phyloP scores from a whole-genome alignment of 192 early-diverging fungal species.

The Linnemannia exigua region DNA sequence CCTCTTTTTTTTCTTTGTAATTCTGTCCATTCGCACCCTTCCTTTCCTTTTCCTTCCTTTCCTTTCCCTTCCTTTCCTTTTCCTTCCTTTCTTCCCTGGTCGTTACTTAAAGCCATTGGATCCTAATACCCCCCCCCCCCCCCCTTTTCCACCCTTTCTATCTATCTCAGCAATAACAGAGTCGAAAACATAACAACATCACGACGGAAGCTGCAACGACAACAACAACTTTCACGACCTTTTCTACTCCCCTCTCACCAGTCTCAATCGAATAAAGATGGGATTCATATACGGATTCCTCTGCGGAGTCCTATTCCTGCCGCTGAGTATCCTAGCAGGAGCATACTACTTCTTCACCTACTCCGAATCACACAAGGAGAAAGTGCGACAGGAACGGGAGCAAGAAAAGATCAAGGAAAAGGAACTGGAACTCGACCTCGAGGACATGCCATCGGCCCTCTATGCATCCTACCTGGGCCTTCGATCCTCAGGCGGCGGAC shows the following conservation, averaged over 20 bases:
- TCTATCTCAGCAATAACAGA: background rate
- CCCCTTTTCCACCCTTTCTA: background rate
- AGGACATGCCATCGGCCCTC: slow-evolving; percentile 39
- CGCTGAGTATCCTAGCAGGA: slow-evolving; percentile 25
- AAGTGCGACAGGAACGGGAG: slow-evolving; percentile 6
- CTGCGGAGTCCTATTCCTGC: slow-evolving; percentile 43
- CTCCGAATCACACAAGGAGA: slow-evolving; percentile 35
- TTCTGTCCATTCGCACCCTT: background rate
- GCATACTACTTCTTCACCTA: slow-evolving; percentile 50
- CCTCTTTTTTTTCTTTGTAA: background rate
- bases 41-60: background rate
- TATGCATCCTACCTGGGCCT: slow-evolving; percentile 44
- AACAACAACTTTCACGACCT: background rate
- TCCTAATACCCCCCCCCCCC: background rate
- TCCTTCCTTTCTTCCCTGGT: background rate
- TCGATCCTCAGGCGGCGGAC: background rate
- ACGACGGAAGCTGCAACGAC: background rate
- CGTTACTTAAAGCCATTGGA: background rate
- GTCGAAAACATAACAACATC: background rate
- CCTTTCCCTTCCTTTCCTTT: background rate
- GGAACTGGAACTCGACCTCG: slow-evolving; percentile 27
- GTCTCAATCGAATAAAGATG: slow-evolving; percentile 10
- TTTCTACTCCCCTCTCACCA: background rate
- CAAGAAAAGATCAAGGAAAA: slow-evolving; percentile 23
- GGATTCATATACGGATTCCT: slow-evolving; percentile 48